Conservation (phyloP, 2,329 filamentous ascomycete genomes). For the Sporothrix brunneoviolacea region DNA sequence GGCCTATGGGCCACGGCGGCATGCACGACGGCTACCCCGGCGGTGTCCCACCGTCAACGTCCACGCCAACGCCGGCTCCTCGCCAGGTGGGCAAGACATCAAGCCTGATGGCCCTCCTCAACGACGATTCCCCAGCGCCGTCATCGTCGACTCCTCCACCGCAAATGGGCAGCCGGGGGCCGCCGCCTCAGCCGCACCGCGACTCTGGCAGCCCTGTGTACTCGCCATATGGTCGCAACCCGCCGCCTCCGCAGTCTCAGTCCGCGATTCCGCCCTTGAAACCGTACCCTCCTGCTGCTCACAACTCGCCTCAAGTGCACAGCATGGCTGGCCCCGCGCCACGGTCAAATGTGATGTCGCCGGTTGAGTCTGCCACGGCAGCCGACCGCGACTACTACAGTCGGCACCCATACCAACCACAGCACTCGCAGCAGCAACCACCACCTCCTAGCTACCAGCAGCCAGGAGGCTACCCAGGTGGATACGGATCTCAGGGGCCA, state of each 20-base stretch:
- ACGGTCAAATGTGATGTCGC: conserved; percentile 36
- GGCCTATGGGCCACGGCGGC: conserved; percentile 22
- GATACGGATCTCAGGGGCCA: conserved; percentile 2
- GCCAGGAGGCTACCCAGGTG: conserved; percentile 9
- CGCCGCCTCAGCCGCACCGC: conserved; percentile 44
- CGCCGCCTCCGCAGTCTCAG: conserved; percentile 24
- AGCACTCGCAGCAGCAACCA: conserved; percentile 22
- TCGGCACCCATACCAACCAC: conserved; percentile 28
- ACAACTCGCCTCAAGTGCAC: conserved; percentile 44
- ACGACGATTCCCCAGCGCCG: conserved; percentile 46
- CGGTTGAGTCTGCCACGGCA: conserved; percentile 32
- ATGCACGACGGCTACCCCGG: conserved; percentile 8
- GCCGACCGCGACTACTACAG: conserved; percentile 43
- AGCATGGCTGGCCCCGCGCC: conserved; percentile 34
- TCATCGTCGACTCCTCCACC: conserved; percentile 13
- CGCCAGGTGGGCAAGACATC: conserved; percentile 49
- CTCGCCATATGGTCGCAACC: conserved; percentile 38
- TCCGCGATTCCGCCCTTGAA: conserved; percentile 51
- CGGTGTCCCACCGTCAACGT: conserved; percentile 25
- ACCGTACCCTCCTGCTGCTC: conserved; percentile 35
- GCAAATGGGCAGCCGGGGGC: conserved; percentile 26
- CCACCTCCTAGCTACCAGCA: conserved; percentile 20
- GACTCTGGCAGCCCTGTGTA: conserved; percentile 42
- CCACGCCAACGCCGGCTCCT: conserved; percentile 25
- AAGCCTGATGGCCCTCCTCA: conserved; percentile 56